Conservation (phyloP, 75 land plant genomes). For the Pseudotsuga menziesii region DNA sequence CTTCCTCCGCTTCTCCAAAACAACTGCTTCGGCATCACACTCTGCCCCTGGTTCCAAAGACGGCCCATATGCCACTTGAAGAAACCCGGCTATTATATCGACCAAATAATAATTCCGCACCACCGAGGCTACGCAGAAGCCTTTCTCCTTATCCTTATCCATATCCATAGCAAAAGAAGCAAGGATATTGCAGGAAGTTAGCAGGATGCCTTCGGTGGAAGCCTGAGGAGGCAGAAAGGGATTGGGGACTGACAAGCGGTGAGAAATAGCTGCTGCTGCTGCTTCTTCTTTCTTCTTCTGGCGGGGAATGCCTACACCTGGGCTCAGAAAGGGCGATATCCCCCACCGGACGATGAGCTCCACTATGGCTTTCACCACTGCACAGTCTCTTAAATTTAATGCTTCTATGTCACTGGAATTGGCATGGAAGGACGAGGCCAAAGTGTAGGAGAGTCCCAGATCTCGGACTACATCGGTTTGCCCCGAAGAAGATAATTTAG, state of each 20-base stretch:
- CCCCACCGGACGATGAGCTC: constrained; percentile 37
- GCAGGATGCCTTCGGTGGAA: background rate
- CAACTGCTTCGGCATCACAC: too few species aligned
- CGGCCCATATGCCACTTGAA: constrained; percentile 1
- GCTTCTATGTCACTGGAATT: background rate
- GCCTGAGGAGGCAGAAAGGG: background rate
- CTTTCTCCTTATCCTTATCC: background rate
- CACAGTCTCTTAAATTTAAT: constrained; percentile 17
- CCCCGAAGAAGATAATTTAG: background rate
- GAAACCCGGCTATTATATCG: constrained; percentile 6
- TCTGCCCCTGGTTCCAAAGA: too few species aligned
- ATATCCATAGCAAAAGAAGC: constrained; percentile 1
- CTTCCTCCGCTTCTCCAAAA: background rate
- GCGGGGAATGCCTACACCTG: constrained; percentile 39
- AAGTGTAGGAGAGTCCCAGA: background rate
- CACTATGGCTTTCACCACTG: constrained; percentile 31
- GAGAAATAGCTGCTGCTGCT: background rate
- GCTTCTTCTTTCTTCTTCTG: constrained; percentile 5
- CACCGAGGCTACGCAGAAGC: background rate
- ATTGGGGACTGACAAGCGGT: constrained; percentile 3
- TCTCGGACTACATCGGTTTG: background rate
- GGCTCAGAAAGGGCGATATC: constrained; percentile 31
- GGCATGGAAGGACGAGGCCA: background rate
- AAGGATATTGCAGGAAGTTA: background rate
- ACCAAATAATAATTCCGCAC: constrained; percentile 6